phyloP scores from a whole-genome alignment of 768 basidiomycete species.

The Leccinum subtestaceum region DNA sequence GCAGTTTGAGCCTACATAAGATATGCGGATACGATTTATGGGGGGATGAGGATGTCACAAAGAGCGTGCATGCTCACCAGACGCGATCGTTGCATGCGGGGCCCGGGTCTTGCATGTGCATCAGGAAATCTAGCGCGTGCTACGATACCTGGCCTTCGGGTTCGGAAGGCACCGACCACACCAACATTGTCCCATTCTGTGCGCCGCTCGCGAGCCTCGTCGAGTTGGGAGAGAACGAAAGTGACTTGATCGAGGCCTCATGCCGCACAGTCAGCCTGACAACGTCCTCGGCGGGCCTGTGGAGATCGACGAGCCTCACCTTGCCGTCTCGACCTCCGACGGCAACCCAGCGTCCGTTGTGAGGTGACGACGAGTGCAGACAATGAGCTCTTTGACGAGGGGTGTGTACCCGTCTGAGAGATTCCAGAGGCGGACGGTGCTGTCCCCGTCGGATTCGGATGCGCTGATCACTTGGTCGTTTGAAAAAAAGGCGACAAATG shows the following conservation, averaged over 20 bases:
- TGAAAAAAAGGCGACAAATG: conserved; percentile 19
- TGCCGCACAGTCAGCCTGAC: conserved; percentile 1
- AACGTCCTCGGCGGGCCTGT: neutral
- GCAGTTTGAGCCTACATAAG: conserved; percentile 72
- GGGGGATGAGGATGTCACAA: neutral
- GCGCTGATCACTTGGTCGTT: conserved; percentile 16
- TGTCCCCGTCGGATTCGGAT: conserved; percentile 12
- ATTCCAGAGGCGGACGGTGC: conserved; percentile 16
- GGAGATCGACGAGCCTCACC: conserved; percentile 9
- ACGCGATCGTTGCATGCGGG: conserved; percentile 69
- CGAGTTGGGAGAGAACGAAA: conserved; percentile 13
- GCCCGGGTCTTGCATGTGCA: conserved; percentile 50
- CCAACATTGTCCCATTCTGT: conserved; percentile 13
- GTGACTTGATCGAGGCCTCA: conserved; percentile 1
- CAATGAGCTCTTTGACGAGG: conserved; percentile 5
- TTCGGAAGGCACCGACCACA: conserved; percentile 13
- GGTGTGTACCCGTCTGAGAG: conserved; percentile 1
- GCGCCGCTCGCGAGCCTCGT: conserved; percentile 17
- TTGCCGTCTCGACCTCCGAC: conserved; percentile 17
- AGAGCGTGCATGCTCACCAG: conserved; percentile 49
- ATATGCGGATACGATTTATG: neutral
- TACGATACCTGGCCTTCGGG: conserved; percentile 83
- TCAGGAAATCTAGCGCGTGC: conserved; percentile 80
- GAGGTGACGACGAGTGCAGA: too few relatives aligned
- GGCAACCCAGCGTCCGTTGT: conserved; percentile 7